phyloP scores from a whole-genome alignment of 1,284 basidiomycete species.

The Ceratobasidium papillatum region DNA sequence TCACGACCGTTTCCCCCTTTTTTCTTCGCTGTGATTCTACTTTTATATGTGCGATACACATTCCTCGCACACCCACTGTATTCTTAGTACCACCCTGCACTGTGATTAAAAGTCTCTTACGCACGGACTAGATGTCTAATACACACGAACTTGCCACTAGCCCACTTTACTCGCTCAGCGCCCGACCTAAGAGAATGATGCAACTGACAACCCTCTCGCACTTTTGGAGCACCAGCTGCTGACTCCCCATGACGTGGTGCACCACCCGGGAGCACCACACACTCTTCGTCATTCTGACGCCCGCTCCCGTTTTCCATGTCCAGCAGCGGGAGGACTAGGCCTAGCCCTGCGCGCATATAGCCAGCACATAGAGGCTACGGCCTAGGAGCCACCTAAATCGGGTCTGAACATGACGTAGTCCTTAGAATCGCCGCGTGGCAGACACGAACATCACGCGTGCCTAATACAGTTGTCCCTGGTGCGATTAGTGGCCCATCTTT shows the following conservation, averaged over 20 bases:
- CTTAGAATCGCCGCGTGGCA: not conserved
- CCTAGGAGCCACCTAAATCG: not conserved
- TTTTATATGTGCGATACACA: conserved; percentile 12
- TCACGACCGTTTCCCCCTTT: not conserved
- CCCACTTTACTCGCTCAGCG: not conserved
- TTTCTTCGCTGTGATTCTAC: not conserved
- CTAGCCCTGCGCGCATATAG: conserved; percentile 14
- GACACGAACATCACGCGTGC: conserved; percentile 10
- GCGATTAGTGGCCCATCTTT: not conserved
- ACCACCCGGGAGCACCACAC: not conserved
- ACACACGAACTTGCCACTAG: conserved; percentile 7
- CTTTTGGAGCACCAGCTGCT: conserved; percentile 5
- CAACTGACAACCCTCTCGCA: not conserved
- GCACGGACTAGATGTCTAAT: conserved; percentile 1
- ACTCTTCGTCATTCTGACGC: not conserved
- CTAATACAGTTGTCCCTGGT: not conserved
- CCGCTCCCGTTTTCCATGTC: not conserved
- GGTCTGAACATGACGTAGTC: conserved; percentile 6
- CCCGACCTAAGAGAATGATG: not conserved
- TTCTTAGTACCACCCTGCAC: conserved; percentile 21
- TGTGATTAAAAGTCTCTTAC: not conserved
- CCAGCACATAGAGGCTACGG: not conserved
- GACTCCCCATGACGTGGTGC: not conserved
- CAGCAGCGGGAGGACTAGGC: not conserved
- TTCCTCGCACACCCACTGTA: conserved; percentile 17